Evolutionary conservation across 805 yeast species (phyloP), one percentile per base, ranked within the genome.

Genomic region (Candida bentonensis): DNA sequence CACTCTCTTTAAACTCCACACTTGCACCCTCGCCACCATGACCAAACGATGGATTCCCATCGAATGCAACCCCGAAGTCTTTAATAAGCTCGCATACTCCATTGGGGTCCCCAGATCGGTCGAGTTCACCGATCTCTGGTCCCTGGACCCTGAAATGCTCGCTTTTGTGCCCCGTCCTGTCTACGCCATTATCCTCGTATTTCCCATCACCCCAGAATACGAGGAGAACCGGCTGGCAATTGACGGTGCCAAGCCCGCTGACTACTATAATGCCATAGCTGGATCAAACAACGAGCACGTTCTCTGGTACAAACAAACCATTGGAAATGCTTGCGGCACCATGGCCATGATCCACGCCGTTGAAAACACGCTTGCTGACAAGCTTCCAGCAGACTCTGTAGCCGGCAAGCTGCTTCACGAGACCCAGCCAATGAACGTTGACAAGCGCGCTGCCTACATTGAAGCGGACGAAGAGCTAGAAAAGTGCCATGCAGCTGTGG

Each of bases 251-350:
- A 4, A 56, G 44, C 28, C 47, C 3, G 51, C 58, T 3, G 50
- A 46, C n/a, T 44, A 54, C 11, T 59, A 61, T 39, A 67, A 66
- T 41, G 46, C 53, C 20, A 50, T 57, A 3, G 39, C 52, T 3
- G 49, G 47, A 2, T 45, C 45, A 21, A 44, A 44, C 4, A 49
- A 47, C 21, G 57, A 49, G 49, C 63, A 53, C 4, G 66, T 78
- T 15, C 51, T 70, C n/a, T 92, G 97, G 96, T 76, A 79, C 53
- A 77, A 76, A 51, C 98, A 89, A 56, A 78, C 87, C 0, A 75
- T 92, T 15, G 75, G 74, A 49, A 89, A 89, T 58, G 94, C 94
- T 0, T 89, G 98, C 65, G 98, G 98, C 3, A 71, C 94, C 25
- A 85, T 82, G 61, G 97, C 95, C 0, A 60, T 92, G 40, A 64